Conservation (phyloP, 148 eudicot species). For the Rhododendron vialii region DNA sequence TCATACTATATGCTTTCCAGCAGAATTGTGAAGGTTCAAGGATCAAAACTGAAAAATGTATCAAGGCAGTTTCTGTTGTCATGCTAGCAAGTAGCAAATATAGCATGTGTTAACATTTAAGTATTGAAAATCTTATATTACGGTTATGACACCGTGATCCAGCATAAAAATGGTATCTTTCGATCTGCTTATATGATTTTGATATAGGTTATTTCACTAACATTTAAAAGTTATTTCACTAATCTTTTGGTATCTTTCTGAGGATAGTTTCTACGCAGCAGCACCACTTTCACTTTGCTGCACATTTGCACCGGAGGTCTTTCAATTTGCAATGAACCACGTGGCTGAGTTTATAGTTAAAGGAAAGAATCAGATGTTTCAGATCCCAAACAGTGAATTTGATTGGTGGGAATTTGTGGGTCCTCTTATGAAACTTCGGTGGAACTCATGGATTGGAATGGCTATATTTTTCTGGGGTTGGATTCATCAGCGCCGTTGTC, state of each 20-base stretch:
- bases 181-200: background rate
- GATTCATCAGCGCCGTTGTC: constrained; percentile 79
- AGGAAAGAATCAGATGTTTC: constrained; percentile 55
- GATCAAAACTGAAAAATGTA: background rate
- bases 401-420: constrained; percentile 38
- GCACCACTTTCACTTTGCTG: constrained; percentile 86
- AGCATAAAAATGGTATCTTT: background rate
- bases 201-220: background rate
- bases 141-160: background rate
- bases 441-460: constrained; percentile 79
- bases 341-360: constrained; percentile 53
- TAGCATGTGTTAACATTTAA: background rate
- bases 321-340: constrained; percentile 27
- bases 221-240: constrained; percentile 1
- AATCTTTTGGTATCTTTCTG: constrained; percentile 26
- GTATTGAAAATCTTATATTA: background rate
- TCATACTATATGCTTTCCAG: background rate
- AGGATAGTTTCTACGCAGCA: constrained; percentile 71
- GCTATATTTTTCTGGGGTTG: constrained; percentile 79
- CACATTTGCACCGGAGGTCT: constrained; percentile 52
- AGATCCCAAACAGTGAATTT: constrained; percentile 39
- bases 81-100: background rate
- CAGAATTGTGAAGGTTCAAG: background rate
- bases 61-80: background rate
- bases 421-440: constrained; percentile 61